Base-by-base conservation (phyloP, 306 rosid species). In the Rosa rugosa region DNA sequence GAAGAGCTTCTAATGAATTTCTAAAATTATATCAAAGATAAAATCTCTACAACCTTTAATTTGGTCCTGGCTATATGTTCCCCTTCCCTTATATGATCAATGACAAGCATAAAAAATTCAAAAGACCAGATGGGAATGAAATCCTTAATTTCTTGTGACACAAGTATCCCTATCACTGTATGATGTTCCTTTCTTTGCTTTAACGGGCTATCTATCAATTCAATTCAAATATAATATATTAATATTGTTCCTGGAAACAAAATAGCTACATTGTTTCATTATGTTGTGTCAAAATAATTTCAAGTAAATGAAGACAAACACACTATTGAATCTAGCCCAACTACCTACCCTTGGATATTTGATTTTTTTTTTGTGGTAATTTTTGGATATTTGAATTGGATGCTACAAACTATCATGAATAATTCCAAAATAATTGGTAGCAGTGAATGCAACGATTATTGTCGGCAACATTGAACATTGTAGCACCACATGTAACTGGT, bases 391-490 rank as follows among this genome's bases (percentile, higher is more conserved):
- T 44, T 46, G 22, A 5, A 20, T 18, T 20, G 20, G 23, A 36
- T 22, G 34, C 31, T 59, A 8, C 36, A 23, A 9, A 59, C 50
- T 59, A 59, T 59, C 1, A 62, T 25, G 17, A 12, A 62, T 11
- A 9, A 56, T 23, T 59, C 6, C 36, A 59, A 22, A 10, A 11
- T 60, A 60, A 11, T 25, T 25, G 16, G 16, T 10, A 22, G 17
- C 25, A 11, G 18, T 3, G 7, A 62, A 62, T 31, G 40, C 16
- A 27, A 62, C 67, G 40, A 62, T 59, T 23, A 23, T 16, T 64
- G 69, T 64, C 45, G 45, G 51, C 44, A 38, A 67, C 54, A 77
- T 17, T 40, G 41, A 38, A 67, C 54, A 77, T 17, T 40, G 41
- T 41, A n/a, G 40, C 34, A 76, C 6, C 47, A 64, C 41, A 18